Base-by-base conservation (phyloP, 768 basidiomycete species). In the Dacryopinax primogenitus region DNA sequence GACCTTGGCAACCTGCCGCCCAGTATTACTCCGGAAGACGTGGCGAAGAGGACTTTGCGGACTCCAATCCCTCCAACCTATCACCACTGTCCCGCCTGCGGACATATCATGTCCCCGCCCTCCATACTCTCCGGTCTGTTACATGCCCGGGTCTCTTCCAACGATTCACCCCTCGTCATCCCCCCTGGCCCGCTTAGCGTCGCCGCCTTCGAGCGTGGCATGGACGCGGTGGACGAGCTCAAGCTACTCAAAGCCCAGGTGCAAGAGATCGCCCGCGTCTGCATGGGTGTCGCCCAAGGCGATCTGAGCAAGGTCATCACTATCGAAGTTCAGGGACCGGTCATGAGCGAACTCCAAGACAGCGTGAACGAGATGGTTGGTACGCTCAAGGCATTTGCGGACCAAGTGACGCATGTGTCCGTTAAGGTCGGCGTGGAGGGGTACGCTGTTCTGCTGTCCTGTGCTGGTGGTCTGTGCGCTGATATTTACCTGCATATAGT, bases 301-400 rank as follows among this genome's bases (percentile, higher is more conserved):
- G 87, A 89, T 70, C 72, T 90, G 64, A 85, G 84, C 62, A 84
- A 88, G 73, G 87, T 88, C 76, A 88, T 90, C 66, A 85, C 86
- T 26, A 87, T 88, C 18, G 83, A 83, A 12, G 88, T 88, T 1
- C 85, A 88, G 69, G 86, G 88, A 66, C 82, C 83, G 62, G 86
- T 87, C 47, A 88, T 90, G 87, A 83, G 85, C 1, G 86, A 89
- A 73, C 80, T 90, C 69, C 88, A 89, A 76, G 87, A 85, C 67
- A 84, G 85, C 67, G 87, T 87, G 73, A 87, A 87, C 68, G 81
- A 80, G 18, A 86, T 86, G 84, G 80, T 82, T 71, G 26, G 32
- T 66, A 81, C 83, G 70, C 79, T 97, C 32, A 85, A 87, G 65
- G 86, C 88, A 71, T 95, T 97, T 74, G 92, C 94, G 35, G 86